Evolutionary conservation across 768 basidiomycete genomes (phyloP), one percentile per base, ranked within the genome.

Genomic region (Fibroporia radiculosa): DNA sequence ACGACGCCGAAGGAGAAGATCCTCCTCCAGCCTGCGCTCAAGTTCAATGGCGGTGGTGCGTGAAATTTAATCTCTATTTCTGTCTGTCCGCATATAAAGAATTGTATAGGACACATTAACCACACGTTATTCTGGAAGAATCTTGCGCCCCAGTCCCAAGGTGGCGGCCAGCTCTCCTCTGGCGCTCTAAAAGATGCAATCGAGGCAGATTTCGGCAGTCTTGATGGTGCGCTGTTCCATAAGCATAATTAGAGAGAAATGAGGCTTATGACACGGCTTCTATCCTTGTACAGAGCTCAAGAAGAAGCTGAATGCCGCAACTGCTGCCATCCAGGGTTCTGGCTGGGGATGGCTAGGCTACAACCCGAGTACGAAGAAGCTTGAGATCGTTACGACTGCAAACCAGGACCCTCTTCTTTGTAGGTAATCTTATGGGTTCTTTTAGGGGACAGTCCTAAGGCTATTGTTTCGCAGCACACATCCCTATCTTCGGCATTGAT

Each of bases 261-360:
- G 77, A 97, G 64, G 97, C 93, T 66, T 67, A 92, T 20, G 75
- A 74, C 50, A 95, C 95, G 18, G 91, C 85, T 25, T 91, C 75
- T 42, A 85, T 99, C 44, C 96, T 11, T 27, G 11, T 41, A n/a
- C 41, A 60, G 59, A 47, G 75, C 81, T 98, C 62, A 93, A 95
- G 73, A 83, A 80, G 55, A 72, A 75, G 50, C 77, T 97, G 64
- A 97, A 95, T 66, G 67, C 92, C 20, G 75, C 75, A 50, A 95
- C 95, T 19, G 91, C 85, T 25, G 92, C 75, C 42, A 85, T 99
- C 44, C 96, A 99, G 66, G 96, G 96, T 22, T 91, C 87, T 54
- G 96, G 96, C 2, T 99, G 96, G 96, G 95, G 93, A 35, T 99
- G 96, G 96, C 75, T 99, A 48, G 91, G 87, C 24, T 87, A 77